Evolutionary conservation across 352 stramenopile species (phyloP).

Genomic region (Globisporangium perplexum): DNA sequence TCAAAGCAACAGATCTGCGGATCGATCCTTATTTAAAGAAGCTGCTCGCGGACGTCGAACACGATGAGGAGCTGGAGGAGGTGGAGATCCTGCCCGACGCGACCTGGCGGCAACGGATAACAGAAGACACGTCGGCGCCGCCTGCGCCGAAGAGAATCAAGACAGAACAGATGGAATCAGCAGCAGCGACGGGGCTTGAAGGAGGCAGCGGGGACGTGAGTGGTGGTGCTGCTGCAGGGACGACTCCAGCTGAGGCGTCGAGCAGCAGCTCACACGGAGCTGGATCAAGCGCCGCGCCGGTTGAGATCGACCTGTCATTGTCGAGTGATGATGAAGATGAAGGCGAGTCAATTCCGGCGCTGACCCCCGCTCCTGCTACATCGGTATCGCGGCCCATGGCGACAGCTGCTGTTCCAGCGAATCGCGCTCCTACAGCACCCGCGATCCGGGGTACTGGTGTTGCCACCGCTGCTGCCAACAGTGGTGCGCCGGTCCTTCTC

Average conservation of each 20-base stretch:
- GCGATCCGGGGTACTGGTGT: constrained; percentile 3
- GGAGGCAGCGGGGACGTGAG: not conserved
- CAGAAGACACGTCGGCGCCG: constrained; percentile 32
- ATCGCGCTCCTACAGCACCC: constrained; percentile 2
- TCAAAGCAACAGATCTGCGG: constrained; percentile 83
- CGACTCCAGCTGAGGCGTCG: constrained; percentile 7
- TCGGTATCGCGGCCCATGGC: not conserved
- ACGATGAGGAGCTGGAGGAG: constrained; percentile 83
- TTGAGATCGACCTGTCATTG: constrained; percentile 72
- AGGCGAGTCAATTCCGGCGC: constrained; percentile 6
- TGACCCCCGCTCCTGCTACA: not conserved
- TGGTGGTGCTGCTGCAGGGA: constrained; percentile 3
- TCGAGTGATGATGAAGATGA: constrained; percentile 68
- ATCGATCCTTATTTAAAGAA: constrained; percentile 89
- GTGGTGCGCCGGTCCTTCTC: constrained; percentile 17
- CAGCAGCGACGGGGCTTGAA: not conserved
- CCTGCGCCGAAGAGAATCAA: constrained; percentile 60
- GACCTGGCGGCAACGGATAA: constrained; percentile 63
- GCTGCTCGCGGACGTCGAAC: constrained; percentile 77
- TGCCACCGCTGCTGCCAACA: constrained; percentile 2
- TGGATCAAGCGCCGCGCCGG: constrained; percentile 28
- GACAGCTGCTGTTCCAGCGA: constrained; percentile 4
- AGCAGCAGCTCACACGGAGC: constrained; percentile 8
- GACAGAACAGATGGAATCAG: constrained; percentile 22
- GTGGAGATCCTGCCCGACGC: constrained; percentile 88